Evolutionary conservation across 2,329 filamentous ascomycete genomes (phyloP), one percentile per base, ranked within the genome.

Genomic region (Boeremia lycopersici): DNA sequence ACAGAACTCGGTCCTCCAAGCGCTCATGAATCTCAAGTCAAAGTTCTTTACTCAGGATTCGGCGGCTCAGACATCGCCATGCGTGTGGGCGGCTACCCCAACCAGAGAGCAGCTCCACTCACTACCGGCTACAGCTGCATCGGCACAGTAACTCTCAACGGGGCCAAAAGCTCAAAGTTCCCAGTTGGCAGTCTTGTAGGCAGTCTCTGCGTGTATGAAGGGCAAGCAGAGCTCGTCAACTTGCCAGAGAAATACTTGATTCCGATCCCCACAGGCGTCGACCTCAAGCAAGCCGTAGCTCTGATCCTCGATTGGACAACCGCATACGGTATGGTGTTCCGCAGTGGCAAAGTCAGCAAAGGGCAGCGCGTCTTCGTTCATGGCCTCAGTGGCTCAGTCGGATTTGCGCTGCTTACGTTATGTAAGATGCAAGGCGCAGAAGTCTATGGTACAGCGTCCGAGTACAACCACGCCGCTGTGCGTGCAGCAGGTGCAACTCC

Each of bases 291-390:
- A 57, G 79, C 77, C 0, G 67, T 75, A 0, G 75, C 77, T 2
- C 52, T 82, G 15, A 48, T 75, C 1, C 70, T 79, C 1, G 80
- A 83, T 66, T 83, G 81, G 81, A 75, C 48, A 12, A 71, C 68
- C 1, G 70, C 68, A 6, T 73, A 72, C 40, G 69, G 67, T 7
- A 67, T 73, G 65, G 63, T 67, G 5, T 63, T 60, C 17, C 68
- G 66, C 15, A 40, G 59, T 13, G 78, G 78, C 3, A 72, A 76
- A 29, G 77, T 82, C 1, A 43, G 65, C 1, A 67, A 70, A 26
- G 80, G 79, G 28, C 74, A 81, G 49, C 75, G 76, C 19, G 79
- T 82, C 39, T 83, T 83, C 60, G 66, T 83, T 15, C 81, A 83
- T 63, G 79, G 80, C 31, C 67, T 82, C 23, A 81, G 79, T 56